Percentiles rank a stretch among this genome's conserved stretches.
These are phyloP conservation scores for Colletotrichum tanaceti DNA, from an alignment of 2,329 filamentous ascomycete species.

Conservation along the genomic window DNA sequence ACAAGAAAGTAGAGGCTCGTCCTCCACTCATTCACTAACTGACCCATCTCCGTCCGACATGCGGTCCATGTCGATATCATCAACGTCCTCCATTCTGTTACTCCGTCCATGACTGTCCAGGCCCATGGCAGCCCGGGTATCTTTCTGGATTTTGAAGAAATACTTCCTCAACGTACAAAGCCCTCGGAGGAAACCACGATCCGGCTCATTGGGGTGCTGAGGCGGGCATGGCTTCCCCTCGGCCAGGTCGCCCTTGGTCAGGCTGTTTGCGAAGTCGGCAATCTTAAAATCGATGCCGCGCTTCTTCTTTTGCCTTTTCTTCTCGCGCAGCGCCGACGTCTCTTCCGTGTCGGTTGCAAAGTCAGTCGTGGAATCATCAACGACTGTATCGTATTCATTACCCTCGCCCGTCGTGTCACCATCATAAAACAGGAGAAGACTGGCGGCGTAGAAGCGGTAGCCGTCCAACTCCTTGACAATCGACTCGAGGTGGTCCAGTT, in stretches of 20 bases:
- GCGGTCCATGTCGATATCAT: constrained; percentile 31
- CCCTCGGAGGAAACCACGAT: constrained; percentile 89
- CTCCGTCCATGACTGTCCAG: constrained; percentile 52
- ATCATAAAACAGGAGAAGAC: constrained; percentile 95
- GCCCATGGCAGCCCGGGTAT: constrained; percentile 70
- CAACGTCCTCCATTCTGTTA: constrained; percentile 33
- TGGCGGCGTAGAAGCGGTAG: constrained; percentile 96
- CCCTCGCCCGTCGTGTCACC: constrained; percentile 72
- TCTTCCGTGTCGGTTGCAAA: constrained; percentile 70
- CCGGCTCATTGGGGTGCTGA: constrained; percentile 80
- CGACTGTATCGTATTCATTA: constrained; percentile 60
- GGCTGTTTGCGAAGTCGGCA: constrained; percentile 97
- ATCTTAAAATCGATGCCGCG: constrained; percentile 91
- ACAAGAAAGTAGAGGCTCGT: constrained; percentile 24
- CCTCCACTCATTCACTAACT: constrained; percentile 35
- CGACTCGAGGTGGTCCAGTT: constrained; percentile 83
- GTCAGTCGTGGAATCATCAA: constrained; percentile 70
- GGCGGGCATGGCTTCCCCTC: constrained; percentile 79
- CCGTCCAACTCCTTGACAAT: constrained; percentile 84
- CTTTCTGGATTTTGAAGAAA: constrained; percentile 87
- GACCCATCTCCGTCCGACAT: constrained; percentile 36
- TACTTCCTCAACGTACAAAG: constrained; percentile 82
- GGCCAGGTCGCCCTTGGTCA: constrained; percentile 84
- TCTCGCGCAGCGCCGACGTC: constrained; percentile 51
- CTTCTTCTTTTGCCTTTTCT: constrained; percentile 60